Evolutionary conservation across 805 yeast genomes (phyloP), one percentile per base, ranked within the genome.

Genomic region (Candida wancherniae): DNA sequence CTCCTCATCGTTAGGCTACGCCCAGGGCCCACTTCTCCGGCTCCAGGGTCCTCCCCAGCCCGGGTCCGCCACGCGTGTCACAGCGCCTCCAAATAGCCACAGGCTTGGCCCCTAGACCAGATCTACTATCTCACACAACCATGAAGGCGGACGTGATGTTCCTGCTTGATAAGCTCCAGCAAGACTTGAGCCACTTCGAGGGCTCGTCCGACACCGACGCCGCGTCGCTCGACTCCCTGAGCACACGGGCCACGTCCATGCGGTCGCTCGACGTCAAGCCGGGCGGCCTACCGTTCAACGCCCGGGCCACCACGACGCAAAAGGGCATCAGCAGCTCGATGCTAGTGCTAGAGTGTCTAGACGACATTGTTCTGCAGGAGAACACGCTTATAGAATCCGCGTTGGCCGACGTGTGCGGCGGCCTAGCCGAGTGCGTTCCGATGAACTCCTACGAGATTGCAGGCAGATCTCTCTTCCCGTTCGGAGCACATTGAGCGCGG

Each of bases 351-450:
- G 59, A 53, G 6, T 56, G 60, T 28, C 29, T 57, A 30, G 41
- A 37, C 20, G 60, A 56, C 19, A 55, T 57, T 57, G 28, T 47
- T 9, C 6, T 20, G 2, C 48, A 48, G 25, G 61, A 57, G 20
- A 47, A 34, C 9, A 38, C 36, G 8, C 28, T 26, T 15, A 48
- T 57, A 9, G 44, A 47, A 20, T 12, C 36, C 7, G 42, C 39
- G 16, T 29, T 57, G 21, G 28, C 29, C 7, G 31, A 34, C 5
- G 37, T 49, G 3, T 33, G 45, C 1, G 28, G 27, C 3, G 51
- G 40, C 9, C 26, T 57, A 4, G 34, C 26, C 5, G 18, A n/a
- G 5, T 42, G 52, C 21, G 44, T 45, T 15, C 48, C 57, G 6
- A 34, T 45, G 35, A 56, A 57, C 31, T 47, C 61, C 3, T 38